Percentiles rank a stretch among this genome's conserved stretches.
phyloP scores from a whole-genome alignment of 176 grass and related monocot genomes.

The Oryza meyeriana region DNA sequence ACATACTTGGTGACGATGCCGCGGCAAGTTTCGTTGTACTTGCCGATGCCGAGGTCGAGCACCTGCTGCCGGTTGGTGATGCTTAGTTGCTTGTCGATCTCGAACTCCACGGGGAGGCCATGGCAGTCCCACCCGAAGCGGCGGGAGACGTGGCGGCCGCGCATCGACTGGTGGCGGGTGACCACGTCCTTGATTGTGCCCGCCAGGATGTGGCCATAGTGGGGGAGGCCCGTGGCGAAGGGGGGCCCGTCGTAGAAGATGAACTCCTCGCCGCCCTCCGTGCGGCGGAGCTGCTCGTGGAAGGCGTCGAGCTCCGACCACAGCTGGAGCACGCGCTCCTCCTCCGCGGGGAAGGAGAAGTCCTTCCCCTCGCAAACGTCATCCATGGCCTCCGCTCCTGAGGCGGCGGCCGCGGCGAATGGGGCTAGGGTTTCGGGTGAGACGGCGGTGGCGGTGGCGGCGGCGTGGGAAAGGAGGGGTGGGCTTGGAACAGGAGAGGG shows the following conservation, averaged over 20 bases:
- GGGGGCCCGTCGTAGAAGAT: slow-evolving; percentile 94
- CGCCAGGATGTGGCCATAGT: slow-evolving; percentile 96
- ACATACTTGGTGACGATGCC: slow-evolving; percentile 95
- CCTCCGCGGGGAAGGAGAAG: slow-evolving; percentile 79
- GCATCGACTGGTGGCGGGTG: slow-evolving; percentile 92
- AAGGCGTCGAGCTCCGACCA: slow-evolving; percentile 69
- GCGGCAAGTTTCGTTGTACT: slow-evolving; percentile 87
- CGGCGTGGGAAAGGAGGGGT: neutral
- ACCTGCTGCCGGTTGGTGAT: slow-evolving; percentile 87
- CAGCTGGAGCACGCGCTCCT: slow-evolving; percentile 63
- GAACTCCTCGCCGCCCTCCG: slow-evolving; percentile 84
- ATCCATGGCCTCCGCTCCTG: slow-evolving; percentile 50
- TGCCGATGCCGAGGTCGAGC: slow-evolving; percentile 80
- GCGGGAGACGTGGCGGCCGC: slow-evolving; percentile 75
- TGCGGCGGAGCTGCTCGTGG: slow-evolving; percentile 74
- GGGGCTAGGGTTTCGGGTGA: neutral
- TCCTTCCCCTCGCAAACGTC: slow-evolving; percentile 91
- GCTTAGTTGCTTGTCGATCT: slow-evolving; percentile 74
- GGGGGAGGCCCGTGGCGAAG: slow-evolving; percentile 89
- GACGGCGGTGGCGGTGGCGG: slow-evolving; percentile 17
- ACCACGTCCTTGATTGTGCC: slow-evolving; percentile 99
- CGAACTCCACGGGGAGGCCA: slow-evolving; percentile 91
- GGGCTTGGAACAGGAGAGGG: neutral
- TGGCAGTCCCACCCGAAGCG: slow-evolving; percentile 99
- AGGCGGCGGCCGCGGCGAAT: neutral